Conservation (phyloP, 2,329 filamentous ascomycete genomes). For the Colletotrichum shisoi region DNA sequence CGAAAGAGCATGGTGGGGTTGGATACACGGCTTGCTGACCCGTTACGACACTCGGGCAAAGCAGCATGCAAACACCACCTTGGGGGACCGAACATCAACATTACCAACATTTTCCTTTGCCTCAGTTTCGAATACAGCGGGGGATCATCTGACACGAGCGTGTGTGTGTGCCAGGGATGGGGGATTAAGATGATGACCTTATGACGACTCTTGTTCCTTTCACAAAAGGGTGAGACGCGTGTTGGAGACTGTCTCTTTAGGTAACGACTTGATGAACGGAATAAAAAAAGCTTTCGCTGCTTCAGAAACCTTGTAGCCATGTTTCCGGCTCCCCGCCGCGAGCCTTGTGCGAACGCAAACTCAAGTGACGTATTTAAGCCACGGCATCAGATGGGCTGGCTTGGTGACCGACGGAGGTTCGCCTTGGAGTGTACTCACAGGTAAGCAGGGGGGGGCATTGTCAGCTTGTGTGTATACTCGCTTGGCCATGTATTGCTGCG, state of each 20-base stretch:
- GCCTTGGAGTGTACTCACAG: too few species aligned
- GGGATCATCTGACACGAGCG: conserved; percentile 19
- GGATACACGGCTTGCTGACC: conserved; percentile 13
- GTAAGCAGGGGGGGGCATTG: too few species aligned
- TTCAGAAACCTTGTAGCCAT: conserved; percentile 9
- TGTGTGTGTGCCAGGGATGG: conserved; percentile 40
- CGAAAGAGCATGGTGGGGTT: conserved; percentile 30
- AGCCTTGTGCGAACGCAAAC: not conserved
- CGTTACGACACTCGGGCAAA: conserved; percentile 36
- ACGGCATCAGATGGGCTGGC: not conserved
- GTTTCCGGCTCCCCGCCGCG: too few species aligned
- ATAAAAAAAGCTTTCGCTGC: conserved; percentile 51
- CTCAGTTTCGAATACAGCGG: conserved; percentile 33
- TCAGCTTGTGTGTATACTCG: too few species aligned
- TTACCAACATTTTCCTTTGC: conserved; percentile 36
- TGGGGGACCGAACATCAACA: conserved; percentile 27
- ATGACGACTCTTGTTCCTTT: conserved; percentile 44
- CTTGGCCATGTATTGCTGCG: not conserved
- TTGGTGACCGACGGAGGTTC: not conserved
- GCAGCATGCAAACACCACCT: conserved; percentile 12
- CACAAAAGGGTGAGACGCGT: conserved; percentile 52
- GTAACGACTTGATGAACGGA: conserved; percentile 53
- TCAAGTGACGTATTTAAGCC: not conserved
- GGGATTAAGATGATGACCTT: conserved; percentile 45
- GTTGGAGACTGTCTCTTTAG: conserved; percentile 51